These are phyloP conservation scores for Papiliotrema laurentii DNA, from an alignment of 1,284 basidiomycete genomes.

Conservation along the genomic window DNA sequence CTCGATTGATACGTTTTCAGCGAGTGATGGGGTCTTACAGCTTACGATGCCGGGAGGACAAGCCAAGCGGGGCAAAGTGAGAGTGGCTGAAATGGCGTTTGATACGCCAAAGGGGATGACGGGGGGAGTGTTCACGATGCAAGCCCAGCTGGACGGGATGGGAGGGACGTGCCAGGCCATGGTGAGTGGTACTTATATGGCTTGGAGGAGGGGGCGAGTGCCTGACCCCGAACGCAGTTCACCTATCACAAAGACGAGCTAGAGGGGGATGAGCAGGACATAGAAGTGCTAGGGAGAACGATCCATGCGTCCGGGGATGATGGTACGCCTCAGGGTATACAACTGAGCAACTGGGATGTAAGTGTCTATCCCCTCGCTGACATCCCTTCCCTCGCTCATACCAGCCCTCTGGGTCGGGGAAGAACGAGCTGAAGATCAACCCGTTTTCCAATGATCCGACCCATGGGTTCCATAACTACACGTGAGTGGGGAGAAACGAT, in stretches of 20 bases:
- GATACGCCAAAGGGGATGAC: not conserved
- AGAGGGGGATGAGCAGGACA: conserved; percentile 16
- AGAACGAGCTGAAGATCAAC: conserved; percentile 2
- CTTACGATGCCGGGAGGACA: conserved; percentile 9
- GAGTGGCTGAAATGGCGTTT: conserved; percentile 5
- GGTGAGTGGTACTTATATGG: conserved; percentile 1
- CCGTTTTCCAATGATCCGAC: conserved; percentile 11
- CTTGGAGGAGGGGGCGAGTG: too few species aligned
- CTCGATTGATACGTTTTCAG: not conserved
- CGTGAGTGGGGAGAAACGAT: conserved; percentile 2
- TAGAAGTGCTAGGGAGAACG: conserved; percentile 11
- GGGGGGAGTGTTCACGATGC: conserved; percentile 12
- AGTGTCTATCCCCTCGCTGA: conserved; percentile 1
- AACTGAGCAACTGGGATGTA: conserved; percentile 15
- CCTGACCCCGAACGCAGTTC: conserved; percentile 8
- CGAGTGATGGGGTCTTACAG: conserved; percentile 3
- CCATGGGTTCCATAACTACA: conserved; percentile 13
- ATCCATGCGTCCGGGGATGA: conserved; percentile 3
- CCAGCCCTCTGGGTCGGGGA: conserved; percentile 3
- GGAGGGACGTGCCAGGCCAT: conserved; percentile 12
- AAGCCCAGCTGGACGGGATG: conserved; percentile 3
- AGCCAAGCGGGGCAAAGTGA: not conserved
- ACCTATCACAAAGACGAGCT: conserved; percentile 8
- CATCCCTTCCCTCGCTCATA: too few species aligned
- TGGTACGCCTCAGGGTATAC: conserved; percentile 10